Percentiles rank a stretch among this genome's conserved stretches.
Conservation (phyloP, 345 rosid species). For the Salix udensis region DNA sequence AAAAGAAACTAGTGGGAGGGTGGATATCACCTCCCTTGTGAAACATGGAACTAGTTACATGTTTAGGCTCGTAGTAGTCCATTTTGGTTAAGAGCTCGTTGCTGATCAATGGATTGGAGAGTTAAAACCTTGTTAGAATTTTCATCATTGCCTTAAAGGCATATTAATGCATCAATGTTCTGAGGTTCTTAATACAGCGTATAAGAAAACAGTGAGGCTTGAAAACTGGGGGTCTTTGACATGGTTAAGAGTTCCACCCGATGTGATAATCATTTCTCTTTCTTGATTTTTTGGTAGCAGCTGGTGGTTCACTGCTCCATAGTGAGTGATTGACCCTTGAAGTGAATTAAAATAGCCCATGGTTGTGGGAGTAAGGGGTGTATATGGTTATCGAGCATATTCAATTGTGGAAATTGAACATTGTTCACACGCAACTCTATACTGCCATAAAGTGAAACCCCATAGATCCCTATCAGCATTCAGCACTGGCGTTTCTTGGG, state of each 20-base stretch:
- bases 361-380: background rate
- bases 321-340: conserved; percentile 9
- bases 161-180: conserved; percentile 2
- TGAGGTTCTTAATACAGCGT: conserved; percentile 1
- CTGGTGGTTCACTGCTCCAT: conserved; percentile 14
- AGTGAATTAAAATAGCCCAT: conserved; percentile 9
- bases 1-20: no score
- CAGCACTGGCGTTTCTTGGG: background rate
- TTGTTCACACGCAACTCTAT: background rate
- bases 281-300: conserved; percentile 12
- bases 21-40: no score
- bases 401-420: background rate
- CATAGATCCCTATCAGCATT: background rate
- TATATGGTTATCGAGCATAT: conserved; percentile 5
- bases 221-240: background rate
- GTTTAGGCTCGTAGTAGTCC: background rate
- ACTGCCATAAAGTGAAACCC: background rate
- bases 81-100: conserved; percentile 5
- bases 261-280: conserved; percentile 7
- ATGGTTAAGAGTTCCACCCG: background rate
- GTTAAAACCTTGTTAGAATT: background rate
- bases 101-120: conserved; percentile 17
- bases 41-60: background rate
- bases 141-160: background rate
- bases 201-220: conserved; percentile 1